Evolutionary conservation across 352 stramenopile genomes (phyloP).

Genomic region (Blastocystis sp.): DNA sequence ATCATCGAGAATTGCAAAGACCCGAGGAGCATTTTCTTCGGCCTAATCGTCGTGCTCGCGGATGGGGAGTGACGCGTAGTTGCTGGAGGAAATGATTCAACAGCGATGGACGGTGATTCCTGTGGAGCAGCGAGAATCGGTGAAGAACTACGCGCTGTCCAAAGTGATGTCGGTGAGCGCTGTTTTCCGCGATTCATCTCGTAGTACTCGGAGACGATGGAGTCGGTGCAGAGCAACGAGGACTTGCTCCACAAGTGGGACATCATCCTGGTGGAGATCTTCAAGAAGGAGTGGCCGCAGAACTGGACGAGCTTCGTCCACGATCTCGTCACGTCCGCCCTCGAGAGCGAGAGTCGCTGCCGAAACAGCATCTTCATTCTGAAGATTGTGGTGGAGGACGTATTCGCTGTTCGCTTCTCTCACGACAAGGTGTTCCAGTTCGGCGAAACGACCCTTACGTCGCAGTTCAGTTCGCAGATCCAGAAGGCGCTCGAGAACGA

Average conservation of each 20-base stretch:
- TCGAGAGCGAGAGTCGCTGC: conserved; percentile 94
- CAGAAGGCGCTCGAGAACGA: conserved; percentile 96
- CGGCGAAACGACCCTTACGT: conserved; percentile 93
- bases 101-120: conserved; percentile 82
- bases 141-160: conserved; percentile 96
- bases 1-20: conserved; percentile 92
- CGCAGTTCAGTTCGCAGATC: conserved; percentile 93
- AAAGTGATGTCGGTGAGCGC: conserved; percentile 92
- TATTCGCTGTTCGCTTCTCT: conserved; percentile 72
- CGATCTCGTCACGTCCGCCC: conserved; percentile 89
- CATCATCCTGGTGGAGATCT: conserved; percentile 93
- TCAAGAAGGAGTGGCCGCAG: conserved; percentile 99
- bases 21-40: conserved; percentile 89
- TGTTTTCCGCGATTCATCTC: conserved; percentile 85
- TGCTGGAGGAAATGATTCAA: conserved; percentile 95
- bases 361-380: conserved; percentile 99
- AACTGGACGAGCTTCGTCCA: conserved; percentile 99
- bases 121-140: conserved; percentile 89
- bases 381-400: conserved; percentile 96
- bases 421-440: conserved; percentile 89
- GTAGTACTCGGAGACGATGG: conserved; percentile 90
- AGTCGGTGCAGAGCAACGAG: conserved; percentile 72
- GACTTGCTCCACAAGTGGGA: conserved; percentile 85
- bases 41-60: conserved; percentile 79
- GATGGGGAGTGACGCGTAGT: conserved; percentile 80